phyloP scores from a whole-genome alignment of 2,329 filamentous ascomycete genomes.

The Metarhizium robertsii region DNA sequence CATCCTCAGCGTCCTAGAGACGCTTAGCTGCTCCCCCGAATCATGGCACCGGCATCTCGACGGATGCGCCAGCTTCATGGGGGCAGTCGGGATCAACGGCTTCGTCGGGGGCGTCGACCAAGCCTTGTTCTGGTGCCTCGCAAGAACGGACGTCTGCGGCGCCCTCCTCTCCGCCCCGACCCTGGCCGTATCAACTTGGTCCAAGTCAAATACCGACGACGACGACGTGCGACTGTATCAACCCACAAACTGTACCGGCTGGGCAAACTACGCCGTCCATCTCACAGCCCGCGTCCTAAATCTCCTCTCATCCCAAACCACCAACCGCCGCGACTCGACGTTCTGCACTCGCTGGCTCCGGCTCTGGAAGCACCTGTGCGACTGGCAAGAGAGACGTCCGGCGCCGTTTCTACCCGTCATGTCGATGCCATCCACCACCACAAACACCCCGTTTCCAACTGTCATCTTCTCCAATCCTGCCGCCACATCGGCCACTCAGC shows the following conservation, averaged over 20 bases:
- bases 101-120: slow-evolving; percentile 39
- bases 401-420: slow-evolving; percentile 18
- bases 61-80: slow-evolving; percentile 40
- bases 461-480: slow-evolving; percentile 41
- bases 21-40: slow-evolving; percentile 38
- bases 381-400: slow-evolving; percentile 29
- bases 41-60: slow-evolving; percentile 43
- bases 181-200: slow-evolving; percentile 37
- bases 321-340: slow-evolving; percentile 13
- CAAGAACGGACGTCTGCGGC: slow-evolving; percentile 45
- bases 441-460: slow-evolving; percentile 34
- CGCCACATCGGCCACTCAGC: slow-evolving; percentile 44
- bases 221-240: slow-evolving; percentile 22
- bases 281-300: slow-evolving; percentile 34
- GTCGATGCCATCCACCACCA: slow-evolving; percentile 24
- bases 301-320: slow-evolving; percentile 20
- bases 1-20: slow-evolving; percentile 44
- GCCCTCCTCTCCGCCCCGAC: slow-evolving; percentile 42
- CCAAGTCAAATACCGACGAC: slow-evolving; percentile 19
- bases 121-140: slow-evolving; percentile 46
- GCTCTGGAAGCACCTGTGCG: slow-evolving; percentile 28
- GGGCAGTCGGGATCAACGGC: slow-evolving; percentile 39
- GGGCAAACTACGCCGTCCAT: slow-evolving; percentile 41
- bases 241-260: slow-evolving; percentile 30
- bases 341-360: slow-evolving; percentile 25